Evolutionary conservation across 2,329 filamentous ascomycete species (phyloP).

Genomic region (Aureobasidium sp.): DNA sequence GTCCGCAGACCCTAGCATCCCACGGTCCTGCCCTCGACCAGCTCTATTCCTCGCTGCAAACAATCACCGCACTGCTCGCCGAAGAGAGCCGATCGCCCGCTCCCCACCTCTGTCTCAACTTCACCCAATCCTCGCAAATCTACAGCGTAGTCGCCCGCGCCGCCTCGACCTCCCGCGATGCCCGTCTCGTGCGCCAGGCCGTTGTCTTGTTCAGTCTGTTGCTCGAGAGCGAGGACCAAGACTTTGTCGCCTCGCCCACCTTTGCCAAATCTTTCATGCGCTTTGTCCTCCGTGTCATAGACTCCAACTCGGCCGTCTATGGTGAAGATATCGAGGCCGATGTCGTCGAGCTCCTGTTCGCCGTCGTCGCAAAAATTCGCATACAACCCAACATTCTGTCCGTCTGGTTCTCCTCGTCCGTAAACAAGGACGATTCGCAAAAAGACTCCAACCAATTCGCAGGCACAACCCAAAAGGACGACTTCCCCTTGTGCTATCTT

Average conservation of each 20-base stretch:
- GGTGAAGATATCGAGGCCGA: constrained; percentile 76
- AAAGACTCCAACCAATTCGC: constrained; percentile 61
- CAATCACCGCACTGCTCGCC: constrained; percentile 59
- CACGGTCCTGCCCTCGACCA: constrained; percentile 42
- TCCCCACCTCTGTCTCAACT: constrained; percentile 85
- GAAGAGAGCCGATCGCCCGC: constrained; percentile 83
- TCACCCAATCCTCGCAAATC: constrained; percentile 76
- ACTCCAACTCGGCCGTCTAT: constrained; percentile 62
- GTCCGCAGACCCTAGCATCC: constrained; percentile 40
- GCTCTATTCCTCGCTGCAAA: constrained; percentile 46
- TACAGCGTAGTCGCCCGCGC: constrained; percentile 87
- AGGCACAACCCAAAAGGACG: constrained; percentile 74
- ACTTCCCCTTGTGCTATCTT: constrained; percentile 93
- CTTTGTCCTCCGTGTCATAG: constrained; percentile 69
- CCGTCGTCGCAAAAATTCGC: constrained; percentile 91
- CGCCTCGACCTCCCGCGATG: constrained; percentile 73
- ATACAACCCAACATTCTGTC: constrained; percentile 77
- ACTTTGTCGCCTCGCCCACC: constrained; percentile 75
- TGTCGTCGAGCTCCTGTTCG: constrained; percentile 88
- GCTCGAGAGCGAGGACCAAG: constrained; percentile 93
- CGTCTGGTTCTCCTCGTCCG: constrained; percentile 65
- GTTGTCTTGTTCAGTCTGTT: constrained; percentile 83
- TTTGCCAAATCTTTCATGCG: constrained; percentile 86
- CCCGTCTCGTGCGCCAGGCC: constrained; percentile 75
- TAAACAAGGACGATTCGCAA: constrained; percentile 29